A percentile compares a stretch with the other conserved stretches of the same genome.
These are phyloP conservation scores for Psilocybe tampanensis DNA, from an alignment of 768 basidiomycete species.

Conservation along the genomic window DNA sequence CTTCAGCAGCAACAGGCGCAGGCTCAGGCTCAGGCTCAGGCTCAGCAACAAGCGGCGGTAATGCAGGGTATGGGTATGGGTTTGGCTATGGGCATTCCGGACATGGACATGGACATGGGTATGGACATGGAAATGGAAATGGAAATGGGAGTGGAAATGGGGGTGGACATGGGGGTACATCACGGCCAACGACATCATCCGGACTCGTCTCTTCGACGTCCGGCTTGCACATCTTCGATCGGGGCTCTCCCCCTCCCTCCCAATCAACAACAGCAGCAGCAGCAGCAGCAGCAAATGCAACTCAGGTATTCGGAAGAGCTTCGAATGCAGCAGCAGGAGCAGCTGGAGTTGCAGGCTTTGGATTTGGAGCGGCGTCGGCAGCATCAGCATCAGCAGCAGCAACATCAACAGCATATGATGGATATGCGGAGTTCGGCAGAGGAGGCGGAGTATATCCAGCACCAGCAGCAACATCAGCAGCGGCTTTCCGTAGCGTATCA, in stretches of 20 bases:
- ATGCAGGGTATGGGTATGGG: not conserved
- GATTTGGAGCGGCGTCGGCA: slow-evolving; percentile 29
- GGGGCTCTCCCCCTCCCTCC: slow-evolving; percentile 20
- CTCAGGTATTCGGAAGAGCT: slow-evolving; percentile 49
- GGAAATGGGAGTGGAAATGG: no score
- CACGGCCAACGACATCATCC: slow-evolving; percentile 45
- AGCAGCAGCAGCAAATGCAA: slow-evolving; percentile 7
- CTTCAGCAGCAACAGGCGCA: slow-evolving; percentile 19
- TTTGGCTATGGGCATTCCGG: not conserved
- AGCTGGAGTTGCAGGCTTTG: slow-evolving; percentile 23
- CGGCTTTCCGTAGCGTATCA: not conserved
- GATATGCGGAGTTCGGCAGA: slow-evolving; percentile 20
- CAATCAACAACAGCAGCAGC: no score
- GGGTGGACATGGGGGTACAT: slow-evolving; percentile 12
- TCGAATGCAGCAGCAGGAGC: slow-evolving; percentile 44
- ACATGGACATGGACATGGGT: no score
- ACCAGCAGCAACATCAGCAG: slow-evolving; percentile 18
- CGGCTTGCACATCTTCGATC: slow-evolving; percentile 55
- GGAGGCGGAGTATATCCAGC: slow-evolving; percentile 31
- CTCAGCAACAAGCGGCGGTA: no score
- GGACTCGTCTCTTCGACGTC: slow-evolving; percentile 49
- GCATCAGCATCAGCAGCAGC: slow-evolving; percentile 36
- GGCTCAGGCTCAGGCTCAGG: no score
- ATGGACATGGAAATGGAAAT: no score
- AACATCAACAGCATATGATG: slow-evolving; percentile 38